Percentiles rank a stretch among this genome's conserved stretches.
phyloP scores from a whole-genome alignment of 2,329 filamentous ascomycete species.

The Sclerotinia nivalis region DNA sequence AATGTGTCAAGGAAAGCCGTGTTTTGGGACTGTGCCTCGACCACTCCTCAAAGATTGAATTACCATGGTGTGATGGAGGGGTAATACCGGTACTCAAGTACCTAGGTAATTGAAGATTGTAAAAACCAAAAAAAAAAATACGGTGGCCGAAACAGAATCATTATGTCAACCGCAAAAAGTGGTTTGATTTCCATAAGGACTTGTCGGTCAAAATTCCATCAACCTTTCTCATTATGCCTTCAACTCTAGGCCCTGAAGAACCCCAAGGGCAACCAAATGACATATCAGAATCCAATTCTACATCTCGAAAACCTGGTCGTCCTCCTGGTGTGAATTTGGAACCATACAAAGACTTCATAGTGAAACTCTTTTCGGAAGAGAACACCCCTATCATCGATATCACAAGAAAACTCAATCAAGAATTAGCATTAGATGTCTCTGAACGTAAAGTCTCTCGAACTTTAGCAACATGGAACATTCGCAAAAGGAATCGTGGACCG shows the following conservation, averaged over 20 bases:
- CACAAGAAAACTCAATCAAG: slow-evolving; percentile 34
- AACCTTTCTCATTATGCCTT: neutral
- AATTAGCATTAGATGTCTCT: slow-evolving; percentile 37
- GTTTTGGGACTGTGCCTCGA: no score
- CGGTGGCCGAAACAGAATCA: neutral
- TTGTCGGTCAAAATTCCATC: slow-evolving; percentile 12
- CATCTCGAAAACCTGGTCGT: slow-evolving; percentile 33
- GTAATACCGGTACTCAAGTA: no score
- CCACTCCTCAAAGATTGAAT: no score
- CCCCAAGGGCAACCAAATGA: neutral
- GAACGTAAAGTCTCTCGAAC: slow-evolving; percentile 38
- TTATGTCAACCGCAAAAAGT: neutral
- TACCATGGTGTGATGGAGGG: neutral
- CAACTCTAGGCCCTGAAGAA: neutral
- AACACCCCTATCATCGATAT: slow-evolving; percentile 38
- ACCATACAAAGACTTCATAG: slow-evolving; percentile 37
- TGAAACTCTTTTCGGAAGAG: slow-evolving; percentile 35
- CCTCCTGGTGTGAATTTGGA: slow-evolving; percentile 36
- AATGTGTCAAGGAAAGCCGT: no score
- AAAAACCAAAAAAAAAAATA: neutral
- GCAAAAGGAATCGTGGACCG: slow-evolving; percentile 36
- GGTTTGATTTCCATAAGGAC: slow-evolving; percentile 8
- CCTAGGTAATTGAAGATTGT: no score
- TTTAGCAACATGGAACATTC: slow-evolving; percentile 37
- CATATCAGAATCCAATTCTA: slow-evolving; percentile 5